Conservation (phyloP, 2,329 filamentous ascomycete species). For the Sporothrix sp. region DNA sequence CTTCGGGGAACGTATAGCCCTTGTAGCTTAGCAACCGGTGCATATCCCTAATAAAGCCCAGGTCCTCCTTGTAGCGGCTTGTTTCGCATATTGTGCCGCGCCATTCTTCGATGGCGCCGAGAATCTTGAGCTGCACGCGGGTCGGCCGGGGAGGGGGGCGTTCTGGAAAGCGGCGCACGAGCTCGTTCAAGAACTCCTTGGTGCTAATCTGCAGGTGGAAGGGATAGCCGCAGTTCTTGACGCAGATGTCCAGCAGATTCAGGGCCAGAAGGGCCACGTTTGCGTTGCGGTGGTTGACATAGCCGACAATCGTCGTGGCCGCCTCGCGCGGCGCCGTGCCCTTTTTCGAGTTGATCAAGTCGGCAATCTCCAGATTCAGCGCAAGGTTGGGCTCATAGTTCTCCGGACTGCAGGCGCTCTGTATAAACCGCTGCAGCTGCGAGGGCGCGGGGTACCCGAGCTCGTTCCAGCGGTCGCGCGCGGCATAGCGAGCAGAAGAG, state of each 20-base stretch:
- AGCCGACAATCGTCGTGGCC: slow-evolving; percentile 82
- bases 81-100: slow-evolving; percentile 96
- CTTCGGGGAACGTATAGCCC: slow-evolving; percentile 89
- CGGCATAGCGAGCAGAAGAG: slow-evolving; percentile 87
- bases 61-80: slow-evolving; percentile 90
- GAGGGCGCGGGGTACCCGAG: slow-evolving; percentile 70
- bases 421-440: slow-evolving; percentile 88
- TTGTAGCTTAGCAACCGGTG: slow-evolving; percentile 92
- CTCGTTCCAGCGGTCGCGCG: slow-evolving; percentile 85
- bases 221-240: slow-evolving; percentile 98
- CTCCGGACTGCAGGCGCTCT: slow-evolving; percentile 90
- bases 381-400: slow-evolving; percentile 98
- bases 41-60: slow-evolving; percentile 97
- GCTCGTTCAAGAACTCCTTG: slow-evolving; percentile 97
- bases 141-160: slow-evolving; percentile 77
- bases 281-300: slow-evolving; percentile 93
- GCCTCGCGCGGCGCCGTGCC: slow-evolving; percentile 91
- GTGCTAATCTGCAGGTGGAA: slow-evolving; percentile 98
- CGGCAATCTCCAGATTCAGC: slow-evolving; percentile 89
- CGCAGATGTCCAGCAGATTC: slow-evolving; percentile 91
- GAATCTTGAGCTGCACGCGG: slow-evolving; percentile 81
- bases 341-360: slow-evolving; percentile 96
- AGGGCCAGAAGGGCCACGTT: slow-evolving; percentile 88
- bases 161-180: slow-evolving; percentile 92
- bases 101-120: slow-evolving; percentile 98